These are phyloP conservation scores for Alternaria gansuensis DNA, from an alignment of 2,329 filamentous ascomycete species.

Conservation along the genomic window DNA sequence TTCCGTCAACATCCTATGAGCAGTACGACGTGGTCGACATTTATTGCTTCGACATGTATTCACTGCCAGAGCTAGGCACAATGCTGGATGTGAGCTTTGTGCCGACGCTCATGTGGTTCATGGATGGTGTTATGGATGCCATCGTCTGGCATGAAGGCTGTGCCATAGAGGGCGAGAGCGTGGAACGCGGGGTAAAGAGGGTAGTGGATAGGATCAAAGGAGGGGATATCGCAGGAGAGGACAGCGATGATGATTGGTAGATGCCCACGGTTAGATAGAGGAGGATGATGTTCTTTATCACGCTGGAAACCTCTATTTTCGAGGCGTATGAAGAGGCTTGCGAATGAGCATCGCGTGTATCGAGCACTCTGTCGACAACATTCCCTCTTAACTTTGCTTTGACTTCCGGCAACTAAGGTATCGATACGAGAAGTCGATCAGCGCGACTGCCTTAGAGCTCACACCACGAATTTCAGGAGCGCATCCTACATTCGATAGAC, in stretches of 20 bases:
- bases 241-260: constrained; percentile 33
- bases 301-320: background rate
- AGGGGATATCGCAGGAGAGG: constrained; percentile 35
- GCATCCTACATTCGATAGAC: background rate
- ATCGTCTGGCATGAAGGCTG: constrained; percentile 40
- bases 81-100: constrained; percentile 37
- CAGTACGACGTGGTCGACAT: constrained; percentile 29
- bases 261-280: background rate
- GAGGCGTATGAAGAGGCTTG: background rate
- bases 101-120: constrained; percentile 39
- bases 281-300: background rate
- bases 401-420: background rate
- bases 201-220: constrained; percentile 40
- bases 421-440: background rate
- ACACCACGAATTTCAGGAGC: background rate
- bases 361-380: background rate
- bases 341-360: background rate
- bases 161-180: constrained; percentile 35
- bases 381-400: background rate
- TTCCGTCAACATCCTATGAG: constrained; percentile 25
- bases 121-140: constrained; percentile 33
- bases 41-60: constrained; percentile 38
- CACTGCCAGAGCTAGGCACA: constrained; percentile 32
- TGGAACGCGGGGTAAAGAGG: constrained; percentile 34
- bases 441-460: background rate